Evolutionary conservation across 768 basidiomycete genomes (phyloP).

Genomic region (Pleurotus sapidus): DNA sequence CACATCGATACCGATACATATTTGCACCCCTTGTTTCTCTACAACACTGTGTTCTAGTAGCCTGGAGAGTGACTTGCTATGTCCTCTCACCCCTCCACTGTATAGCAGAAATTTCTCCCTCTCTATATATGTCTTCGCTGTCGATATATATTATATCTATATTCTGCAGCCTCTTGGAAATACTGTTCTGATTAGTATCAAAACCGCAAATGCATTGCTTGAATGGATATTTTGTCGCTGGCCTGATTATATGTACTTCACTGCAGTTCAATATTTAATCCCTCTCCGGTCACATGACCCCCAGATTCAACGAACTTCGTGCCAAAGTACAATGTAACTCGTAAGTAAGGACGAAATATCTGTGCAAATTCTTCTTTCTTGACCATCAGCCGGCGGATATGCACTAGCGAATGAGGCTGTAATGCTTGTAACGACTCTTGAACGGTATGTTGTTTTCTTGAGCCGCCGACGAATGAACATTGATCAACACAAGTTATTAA

Average conservation of each 20-base stretch:
- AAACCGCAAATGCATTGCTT: neutral
- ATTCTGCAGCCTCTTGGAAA: conserved; percentile 27
- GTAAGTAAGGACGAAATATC: too few species aligned
- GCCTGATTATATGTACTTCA: too few species aligned
- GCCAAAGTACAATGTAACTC: too few species aligned
- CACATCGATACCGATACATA: conserved; percentile 30
- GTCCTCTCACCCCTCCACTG: conserved; percentile 48
- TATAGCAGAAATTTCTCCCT: conserved; percentile 55
- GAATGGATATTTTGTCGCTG: neutral
- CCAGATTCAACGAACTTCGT: too few species aligned
- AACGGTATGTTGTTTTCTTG: too few species aligned
- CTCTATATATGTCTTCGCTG: conserved; percentile 13
- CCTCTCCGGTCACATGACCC: too few species aligned
- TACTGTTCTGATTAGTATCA: neutral
- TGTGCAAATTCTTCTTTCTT: neutral
- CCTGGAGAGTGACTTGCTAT: neutral
- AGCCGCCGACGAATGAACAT: too few species aligned
- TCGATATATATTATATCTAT: conserved; percentile 28
- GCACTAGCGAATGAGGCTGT: neutral
- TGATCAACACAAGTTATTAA: too few species aligned
- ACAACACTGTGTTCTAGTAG: conserved; percentile 35
- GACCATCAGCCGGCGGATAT: neutral
- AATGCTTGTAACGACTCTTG: neutral
- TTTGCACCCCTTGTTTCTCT: conserved; percentile 60
- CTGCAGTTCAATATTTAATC: too few species aligned